A percentile compares a stretch with the other conserved stretches of the same genome.
These are phyloP conservation scores for Rhynchospora breviuscula DNA, from an alignment of 176 grass and related monocot genomes.

Conservation along the genomic window DNA sequence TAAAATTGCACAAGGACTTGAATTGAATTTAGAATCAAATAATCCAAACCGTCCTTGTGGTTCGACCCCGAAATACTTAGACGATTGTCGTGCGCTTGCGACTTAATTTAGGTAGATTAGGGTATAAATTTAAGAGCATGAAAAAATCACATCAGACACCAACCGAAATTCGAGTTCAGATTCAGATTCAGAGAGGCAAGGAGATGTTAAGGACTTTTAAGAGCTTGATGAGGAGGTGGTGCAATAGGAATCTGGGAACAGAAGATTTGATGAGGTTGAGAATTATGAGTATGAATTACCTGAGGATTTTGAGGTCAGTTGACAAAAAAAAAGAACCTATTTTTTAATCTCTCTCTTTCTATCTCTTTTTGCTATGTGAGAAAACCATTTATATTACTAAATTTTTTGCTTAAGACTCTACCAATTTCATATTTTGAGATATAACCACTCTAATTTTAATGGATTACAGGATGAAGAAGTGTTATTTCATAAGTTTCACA, in stretches of 20 bases:
- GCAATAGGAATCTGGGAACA: constrained; percentile 76
- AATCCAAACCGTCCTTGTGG: no score
- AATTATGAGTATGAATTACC: constrained; percentile 82
- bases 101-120: no score
- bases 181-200: constrained; percentile 15
- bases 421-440: not conserved
- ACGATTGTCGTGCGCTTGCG: no score
- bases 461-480: constrained; percentile 69
- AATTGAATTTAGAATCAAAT: no score
- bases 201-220: constrained; percentile 47
- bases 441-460: not conserved
- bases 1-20: no score
- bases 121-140: no score
- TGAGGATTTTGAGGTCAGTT: constrained; percentile 45
- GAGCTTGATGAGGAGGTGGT: constrained; percentile 73
- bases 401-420: not conserved
- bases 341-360: not conserved
- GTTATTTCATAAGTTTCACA: no score
- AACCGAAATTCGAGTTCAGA: constrained; percentile 22
- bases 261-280: constrained; percentile 68
- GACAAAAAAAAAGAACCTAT: not conserved
- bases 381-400: no score
- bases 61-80: no score
- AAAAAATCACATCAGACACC: no score
- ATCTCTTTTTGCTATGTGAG: not conserved